Conservation (phyloP, 805 yeast genomes). For the Cyberlindnera mrakii region DNA sequence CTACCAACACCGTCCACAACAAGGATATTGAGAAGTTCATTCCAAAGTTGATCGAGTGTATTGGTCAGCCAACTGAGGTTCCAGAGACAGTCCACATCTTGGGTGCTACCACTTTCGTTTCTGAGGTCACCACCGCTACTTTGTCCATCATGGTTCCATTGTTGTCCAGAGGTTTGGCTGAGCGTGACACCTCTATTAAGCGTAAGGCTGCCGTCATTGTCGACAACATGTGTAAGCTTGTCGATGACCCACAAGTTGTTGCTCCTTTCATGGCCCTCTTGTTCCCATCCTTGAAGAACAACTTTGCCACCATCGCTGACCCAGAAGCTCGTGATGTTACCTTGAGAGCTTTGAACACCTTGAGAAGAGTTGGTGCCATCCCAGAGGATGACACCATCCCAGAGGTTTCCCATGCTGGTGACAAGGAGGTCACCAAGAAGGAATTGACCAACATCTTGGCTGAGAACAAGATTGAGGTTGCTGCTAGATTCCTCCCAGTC, state of each 20-base stretch:
- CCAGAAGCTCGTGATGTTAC: conserved; percentile 99
- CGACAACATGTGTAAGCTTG: conserved; percentile 99
- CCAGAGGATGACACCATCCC: conserved; percentile 87
- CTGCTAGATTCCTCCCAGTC: conserved; percentile 73
- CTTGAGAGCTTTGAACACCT: conserved; percentile 91
- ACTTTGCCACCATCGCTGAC: conserved; percentile 96
- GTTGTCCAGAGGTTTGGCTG: conserved; percentile 98
- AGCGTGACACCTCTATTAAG: conserved; percentile 99
- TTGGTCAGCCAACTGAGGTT: conserved; percentile 93
- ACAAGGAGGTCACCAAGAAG: conserved; percentile 75
- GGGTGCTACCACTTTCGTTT: conserved; percentile 99
- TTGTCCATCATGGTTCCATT: conserved; percentile 99
- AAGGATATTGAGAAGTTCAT: conserved; percentile 99
- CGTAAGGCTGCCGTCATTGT: conserved; percentile 99
- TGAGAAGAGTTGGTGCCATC: conserved; percentile 98
- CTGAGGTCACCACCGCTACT: conserved; percentile 99
- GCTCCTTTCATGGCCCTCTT: conserved; percentile 97
- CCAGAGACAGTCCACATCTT: conserved; percentile 98
- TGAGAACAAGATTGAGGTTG: conserved; percentile 54
- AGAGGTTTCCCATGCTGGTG: conserved; percentile 99
- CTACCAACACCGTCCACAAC: conserved; percentile 97
- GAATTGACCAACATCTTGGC: conserved; percentile 72
- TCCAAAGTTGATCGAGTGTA: conserved; percentile 95
- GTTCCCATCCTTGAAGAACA: conserved; percentile 92
- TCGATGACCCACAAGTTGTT: conserved; percentile 99